Evolutionary conservation across 306 rosid genomes (phyloP).

Genomic region (Trichosanthes cucumerina): DNA sequence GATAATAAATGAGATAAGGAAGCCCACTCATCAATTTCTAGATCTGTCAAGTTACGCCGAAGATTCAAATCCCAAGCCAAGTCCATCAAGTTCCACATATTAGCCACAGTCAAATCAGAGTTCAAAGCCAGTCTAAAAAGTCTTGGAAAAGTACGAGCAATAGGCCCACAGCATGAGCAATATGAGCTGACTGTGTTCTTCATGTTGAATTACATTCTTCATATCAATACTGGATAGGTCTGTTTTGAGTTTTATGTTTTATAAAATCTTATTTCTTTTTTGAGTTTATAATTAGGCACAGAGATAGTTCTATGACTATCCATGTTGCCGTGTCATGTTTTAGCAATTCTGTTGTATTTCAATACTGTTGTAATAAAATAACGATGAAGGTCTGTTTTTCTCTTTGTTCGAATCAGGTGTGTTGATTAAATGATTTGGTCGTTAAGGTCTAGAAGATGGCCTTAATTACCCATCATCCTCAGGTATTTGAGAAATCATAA

Average conservation of each 20-base stretch:
- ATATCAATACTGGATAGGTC: background rate
- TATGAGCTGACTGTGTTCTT: background rate
- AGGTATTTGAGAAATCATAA: slow-evolving; percentile 35
- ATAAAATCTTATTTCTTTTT: background rate
- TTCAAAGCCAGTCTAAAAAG: no score
- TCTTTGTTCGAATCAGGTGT: slow-evolving; percentile 24
- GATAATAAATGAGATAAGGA: no score
- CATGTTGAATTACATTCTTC: background rate
- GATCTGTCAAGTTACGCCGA: no score
- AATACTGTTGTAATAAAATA: background rate
- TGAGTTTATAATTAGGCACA: background rate
- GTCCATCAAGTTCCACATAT: no score
- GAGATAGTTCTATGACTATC: background rate
- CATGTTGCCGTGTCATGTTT: background rate
- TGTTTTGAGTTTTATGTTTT: background rate
- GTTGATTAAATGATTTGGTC: slow-evolving; percentile 39
- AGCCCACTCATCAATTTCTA: no score
- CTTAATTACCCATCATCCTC: slow-evolving; percentile 60
- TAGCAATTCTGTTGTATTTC: background rate
- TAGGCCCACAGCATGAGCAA: no score
- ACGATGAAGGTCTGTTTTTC: background rate
- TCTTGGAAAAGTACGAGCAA: no score
- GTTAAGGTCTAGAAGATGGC: slow-evolving; percentile 51
- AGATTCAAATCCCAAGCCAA: no score
- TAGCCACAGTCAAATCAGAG: no score